Percentiles rank a stretch among this genome's conserved stretches.
phyloP scores from a whole-genome alignment of 2,329 filamentous ascomycete genomes.

The Talaromyces sp. region DNA sequence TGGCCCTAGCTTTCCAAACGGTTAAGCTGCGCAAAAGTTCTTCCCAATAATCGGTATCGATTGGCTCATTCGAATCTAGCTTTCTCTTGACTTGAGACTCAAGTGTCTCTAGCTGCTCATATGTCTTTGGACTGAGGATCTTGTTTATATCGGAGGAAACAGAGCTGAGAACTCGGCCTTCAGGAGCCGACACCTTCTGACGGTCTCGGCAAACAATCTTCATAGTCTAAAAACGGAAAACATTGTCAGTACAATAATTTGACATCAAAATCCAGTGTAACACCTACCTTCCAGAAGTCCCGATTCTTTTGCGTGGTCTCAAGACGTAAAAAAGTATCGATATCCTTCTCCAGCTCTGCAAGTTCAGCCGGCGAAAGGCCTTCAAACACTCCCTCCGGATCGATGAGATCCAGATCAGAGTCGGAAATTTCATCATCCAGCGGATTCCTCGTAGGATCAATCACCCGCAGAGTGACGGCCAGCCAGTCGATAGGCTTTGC shows the following conservation, averaged over 20 bases:
- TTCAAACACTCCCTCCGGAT: conserved; percentile 77
- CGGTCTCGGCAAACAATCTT: conserved; percentile 76
- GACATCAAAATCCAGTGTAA: background rate
- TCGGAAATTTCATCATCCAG: conserved; percentile 79
- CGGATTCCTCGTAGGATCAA: conserved; percentile 74
- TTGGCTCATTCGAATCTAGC: conserved; percentile 79
- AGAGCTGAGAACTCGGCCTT: conserved; percentile 71
- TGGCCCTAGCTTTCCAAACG: conserved; percentile 88
- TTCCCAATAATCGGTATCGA: conserved; percentile 98
- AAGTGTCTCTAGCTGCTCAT: conserved; percentile 78
- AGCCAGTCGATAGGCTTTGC: conserved; percentile 92
- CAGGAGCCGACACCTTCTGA: conserved; percentile 58
- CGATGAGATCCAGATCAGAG: conserved; percentile 70
- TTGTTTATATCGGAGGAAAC: conserved; percentile 85
- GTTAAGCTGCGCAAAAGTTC: conserved; percentile 78
- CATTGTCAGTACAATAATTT: conserved; percentile 11
- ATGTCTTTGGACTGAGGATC: conserved; percentile 76
- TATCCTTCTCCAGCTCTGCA: conserved; percentile 73
- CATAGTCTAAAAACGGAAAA: conserved; percentile 56
- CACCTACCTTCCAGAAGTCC: conserved; percentile 73
- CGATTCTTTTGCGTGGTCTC: conserved; percentile 73
- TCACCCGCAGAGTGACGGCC: conserved; percentile 80
- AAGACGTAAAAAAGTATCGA: conserved; percentile 70
- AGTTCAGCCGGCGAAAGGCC: conserved; percentile 63
- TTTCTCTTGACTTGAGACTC: conserved; percentile 85